These are phyloP conservation scores for Penicillium sp. DNA, from an alignment of 2,329 filamentous ascomycete genomes.

Conservation along the genomic window DNA sequence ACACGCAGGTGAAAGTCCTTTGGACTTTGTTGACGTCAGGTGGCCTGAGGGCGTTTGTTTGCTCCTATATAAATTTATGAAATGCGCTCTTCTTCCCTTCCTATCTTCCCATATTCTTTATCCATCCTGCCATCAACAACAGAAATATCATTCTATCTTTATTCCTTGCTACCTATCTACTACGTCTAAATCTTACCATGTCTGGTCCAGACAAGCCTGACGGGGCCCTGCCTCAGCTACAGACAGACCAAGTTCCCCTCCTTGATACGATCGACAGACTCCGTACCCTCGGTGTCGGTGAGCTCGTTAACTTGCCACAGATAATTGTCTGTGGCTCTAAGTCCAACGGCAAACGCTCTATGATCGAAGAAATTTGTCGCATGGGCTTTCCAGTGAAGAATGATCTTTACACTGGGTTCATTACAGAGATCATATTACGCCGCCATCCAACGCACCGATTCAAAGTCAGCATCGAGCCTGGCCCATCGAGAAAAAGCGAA, in stretches of 20 bases:
- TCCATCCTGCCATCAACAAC: neutral
- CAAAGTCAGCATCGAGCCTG: slow-evolving; percentile 44
- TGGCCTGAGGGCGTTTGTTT: neutral
- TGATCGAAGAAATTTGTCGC: slow-evolving; percentile 54
- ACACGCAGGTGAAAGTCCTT: neutral
- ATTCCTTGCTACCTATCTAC: neutral
- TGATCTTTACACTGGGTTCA: slow-evolving; percentile 54
- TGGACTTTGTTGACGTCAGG: neutral
- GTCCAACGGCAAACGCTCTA: slow-evolving; percentile 59
- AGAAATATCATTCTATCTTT: neutral
- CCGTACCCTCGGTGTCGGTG: slow-evolving; percentile 49
- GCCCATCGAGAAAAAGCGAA: slow-evolving; percentile 9
- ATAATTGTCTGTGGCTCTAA: slow-evolving; percentile 61
- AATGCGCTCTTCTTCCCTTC: neutral
- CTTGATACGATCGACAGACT: slow-evolving; percentile 56
- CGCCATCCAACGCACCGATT: slow-evolving; percentile 24
- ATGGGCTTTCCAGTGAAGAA: slow-evolving; percentile 58
- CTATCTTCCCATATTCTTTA: neutral
- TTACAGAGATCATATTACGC: slow-evolving; percentile 58
- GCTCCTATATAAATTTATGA: neutral
- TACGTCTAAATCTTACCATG: neutral
- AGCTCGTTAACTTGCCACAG: slow-evolving; percentile 51
- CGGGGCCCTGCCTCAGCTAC: neutral
- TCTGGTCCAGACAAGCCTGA: neutral
- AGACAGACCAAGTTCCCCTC: slow-evolving; percentile 25